Evolutionary conservation across 2,329 filamentous ascomycete species (phyloP).

Genomic region (Penicillium sp.): DNA sequence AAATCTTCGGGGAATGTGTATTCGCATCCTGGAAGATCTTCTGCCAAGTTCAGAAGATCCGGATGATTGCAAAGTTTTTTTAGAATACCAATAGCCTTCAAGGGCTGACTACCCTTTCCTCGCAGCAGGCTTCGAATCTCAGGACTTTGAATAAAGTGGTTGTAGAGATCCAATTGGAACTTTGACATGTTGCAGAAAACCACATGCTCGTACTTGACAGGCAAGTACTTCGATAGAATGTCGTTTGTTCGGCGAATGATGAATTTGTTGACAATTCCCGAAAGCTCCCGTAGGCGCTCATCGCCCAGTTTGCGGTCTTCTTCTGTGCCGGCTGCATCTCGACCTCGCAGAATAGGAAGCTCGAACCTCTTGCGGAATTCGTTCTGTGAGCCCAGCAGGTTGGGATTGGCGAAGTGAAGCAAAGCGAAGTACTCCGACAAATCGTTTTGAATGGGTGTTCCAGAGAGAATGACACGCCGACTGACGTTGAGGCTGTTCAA

Average conservation of each 20-base stretch:
- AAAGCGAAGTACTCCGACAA: conserved; percentile 97
- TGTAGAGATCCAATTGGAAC: conserved; percentile 92
- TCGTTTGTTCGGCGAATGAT: conserved; percentile 98
- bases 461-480: conserved; percentile 89
- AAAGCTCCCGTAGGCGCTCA: conserved; percentile 76
- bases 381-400: conserved; percentile 80
- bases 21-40: conserved; percentile 86
- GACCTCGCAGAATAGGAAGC: conserved; percentile 84
- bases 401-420: conserved; percentile 94
- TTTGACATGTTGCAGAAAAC: conserved; percentile 95
- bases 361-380: conserved; percentile 96
- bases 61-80: conserved; percentile 99
- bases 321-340: conserved; percentile 87
- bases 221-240: conserved; percentile 94
- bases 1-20: conserved; percentile 81
- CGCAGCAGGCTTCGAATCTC: conserved; percentile 89
- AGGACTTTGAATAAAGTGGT: conserved; percentile 94
- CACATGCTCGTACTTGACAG: conserved; percentile 98
- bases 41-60: conserved; percentile 79
- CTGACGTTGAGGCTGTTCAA: conserved; percentile 88
- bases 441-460: conserved; percentile 97
- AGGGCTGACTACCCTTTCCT: conserved; percentile 91
- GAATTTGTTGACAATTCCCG: conserved; percentile 91
- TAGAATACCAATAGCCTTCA: conserved; percentile 94
- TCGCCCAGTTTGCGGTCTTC: conserved; percentile 80